These are phyloP conservation scores for Moesziomyces antarcticus DNA, from an alignment of 1,284 basidiomycete genomes.

Conservation along the genomic window DNA sequence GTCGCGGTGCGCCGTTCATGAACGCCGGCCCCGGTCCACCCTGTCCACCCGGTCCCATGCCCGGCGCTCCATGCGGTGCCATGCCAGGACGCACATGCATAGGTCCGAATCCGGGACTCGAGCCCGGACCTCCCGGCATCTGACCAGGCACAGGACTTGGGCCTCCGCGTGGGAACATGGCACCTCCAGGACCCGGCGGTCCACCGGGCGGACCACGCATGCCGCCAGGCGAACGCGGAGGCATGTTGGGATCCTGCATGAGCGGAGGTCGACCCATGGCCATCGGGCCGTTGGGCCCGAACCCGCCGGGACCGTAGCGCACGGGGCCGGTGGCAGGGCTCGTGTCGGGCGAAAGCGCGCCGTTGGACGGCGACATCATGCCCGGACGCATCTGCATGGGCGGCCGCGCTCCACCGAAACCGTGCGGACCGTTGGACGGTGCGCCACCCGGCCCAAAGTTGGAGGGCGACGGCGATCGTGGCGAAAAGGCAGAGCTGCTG, in stretches of 20 bases:
- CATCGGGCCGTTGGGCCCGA: constrained; percentile 23
- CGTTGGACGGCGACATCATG: constrained; percentile 36
- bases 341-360: constrained; percentile 39
- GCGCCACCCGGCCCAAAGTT: constrained; percentile 23
- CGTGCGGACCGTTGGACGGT: constrained; percentile 8
- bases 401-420: constrained; percentile 23
- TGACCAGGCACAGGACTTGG: constrained; percentile 39
- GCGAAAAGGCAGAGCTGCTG: constrained; percentile 22
- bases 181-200: constrained; percentile 22
- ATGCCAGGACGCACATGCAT: constrained; percentile 33
- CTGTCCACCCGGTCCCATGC: constrained; percentile 25
- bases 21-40: constrained; percentile 39
- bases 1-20: constrained; percentile 30
- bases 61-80: constrained; percentile 10
- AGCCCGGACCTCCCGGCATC: constrained; percentile 24
- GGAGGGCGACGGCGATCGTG: constrained; percentile 43
- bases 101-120: constrained; percentile 30
- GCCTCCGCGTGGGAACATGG: constrained; percentile 37
- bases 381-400: constrained; percentile 31
- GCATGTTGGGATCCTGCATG: constrained; percentile 48
- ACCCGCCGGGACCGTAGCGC: constrained; percentile 22
- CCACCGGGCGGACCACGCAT: constrained; percentile 11
- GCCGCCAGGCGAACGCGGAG: constrained; percentile 30
- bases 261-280: constrained; percentile 40
- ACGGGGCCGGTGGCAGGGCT: constrained; percentile 41